These are phyloP conservation scores for Hydnomerulius pinastri DNA, from an alignment of 768 basidiomycete genomes.

Conservation along the genomic window DNA sequence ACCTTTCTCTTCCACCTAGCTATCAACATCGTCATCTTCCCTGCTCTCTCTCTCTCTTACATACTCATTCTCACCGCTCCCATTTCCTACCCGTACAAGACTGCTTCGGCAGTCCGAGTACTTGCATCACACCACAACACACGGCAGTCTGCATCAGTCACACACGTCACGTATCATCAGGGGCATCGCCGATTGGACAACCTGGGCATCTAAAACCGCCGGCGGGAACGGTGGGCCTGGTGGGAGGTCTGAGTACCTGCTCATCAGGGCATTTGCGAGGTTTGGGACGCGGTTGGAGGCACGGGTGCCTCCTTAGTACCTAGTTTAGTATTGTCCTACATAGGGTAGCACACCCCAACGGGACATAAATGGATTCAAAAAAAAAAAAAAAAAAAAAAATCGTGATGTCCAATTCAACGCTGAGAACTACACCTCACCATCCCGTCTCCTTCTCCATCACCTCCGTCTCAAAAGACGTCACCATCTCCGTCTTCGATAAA, in stretches of 20 bases:
- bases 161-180: background rate
- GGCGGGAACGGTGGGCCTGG: background rate
- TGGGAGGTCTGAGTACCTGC: background rate
- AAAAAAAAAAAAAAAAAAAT: constrained; percentile 48
- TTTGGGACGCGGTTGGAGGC: background rate
- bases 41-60: background rate
- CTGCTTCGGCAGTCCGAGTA: background rate
- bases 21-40: no score
- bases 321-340: constrained; percentile 7
- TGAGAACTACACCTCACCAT: constrained; percentile 81
- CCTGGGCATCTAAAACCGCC: background rate
- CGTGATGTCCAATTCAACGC: constrained; percentile 82
- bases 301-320: background rate
- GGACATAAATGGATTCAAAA: constrained; percentile 4
- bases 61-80: background rate
- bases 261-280: background rate
- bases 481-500: constrained; percentile 88
- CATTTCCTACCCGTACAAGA: background rate
- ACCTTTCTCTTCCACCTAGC: no score
- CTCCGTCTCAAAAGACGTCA: no score
- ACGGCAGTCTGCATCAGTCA: background rate
- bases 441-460: constrained; percentile 41
- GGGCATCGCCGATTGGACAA: background rate
- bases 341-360: background rate
- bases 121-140: background rate